phyloP scores from a whole-genome alignment of 2,329 filamentous ascomycete genomes.

The Conoideocrella luteorostrata region DNA sequence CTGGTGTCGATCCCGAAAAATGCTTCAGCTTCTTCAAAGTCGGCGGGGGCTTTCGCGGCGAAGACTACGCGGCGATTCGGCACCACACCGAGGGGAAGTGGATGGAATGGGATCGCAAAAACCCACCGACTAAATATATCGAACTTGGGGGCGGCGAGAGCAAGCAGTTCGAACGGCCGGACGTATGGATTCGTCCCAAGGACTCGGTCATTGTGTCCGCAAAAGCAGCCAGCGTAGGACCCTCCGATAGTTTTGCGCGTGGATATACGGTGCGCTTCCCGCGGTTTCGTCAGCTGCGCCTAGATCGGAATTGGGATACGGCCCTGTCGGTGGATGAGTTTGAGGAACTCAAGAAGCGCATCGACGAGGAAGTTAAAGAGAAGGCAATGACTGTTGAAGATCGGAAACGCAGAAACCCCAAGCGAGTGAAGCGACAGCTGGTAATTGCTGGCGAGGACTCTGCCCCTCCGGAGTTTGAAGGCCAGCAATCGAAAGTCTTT shows the following conservation, averaged over 20 bases:
- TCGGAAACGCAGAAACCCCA: constrained; percentile 45
- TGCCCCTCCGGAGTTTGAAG: constrained; percentile 38
- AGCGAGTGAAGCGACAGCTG: constrained; percentile 62
- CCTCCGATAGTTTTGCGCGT: constrained; percentile 71
- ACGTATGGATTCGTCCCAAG: constrained; percentile 86
- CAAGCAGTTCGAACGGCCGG: constrained; percentile 68
- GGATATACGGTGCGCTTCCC: constrained; percentile 82
- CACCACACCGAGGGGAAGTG: constrained; percentile 89
- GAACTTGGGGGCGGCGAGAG: constrained; percentile 72
- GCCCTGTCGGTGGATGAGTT: constrained; percentile 77
- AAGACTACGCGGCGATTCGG: constrained; percentile 77
- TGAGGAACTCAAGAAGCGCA: constrained; percentile 58
- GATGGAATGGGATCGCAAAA: constrained; percentile 73
- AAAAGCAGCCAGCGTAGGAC: constrained; percentile 74
- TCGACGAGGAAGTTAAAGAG: constrained; percentile 64
- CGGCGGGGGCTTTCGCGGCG: constrained; percentile 81
- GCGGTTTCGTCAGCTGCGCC: constrained; percentile 72
- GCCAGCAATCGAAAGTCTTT: constrained; percentile 60
- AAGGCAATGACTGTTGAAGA: constrained; percentile 75
- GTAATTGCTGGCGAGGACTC: constrained; percentile 64
- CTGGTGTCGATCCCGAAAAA: constrained; percentile 59
- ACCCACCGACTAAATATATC: constrained; percentile 71
- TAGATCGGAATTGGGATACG: constrained; percentile 79
- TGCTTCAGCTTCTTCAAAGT: constrained; percentile 97
- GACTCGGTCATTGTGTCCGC: constrained; percentile 84